Evolutionary conservation across 2,329 filamentous ascomycete species (phyloP).

Genomic region (Ustulina deusta): DNA sequence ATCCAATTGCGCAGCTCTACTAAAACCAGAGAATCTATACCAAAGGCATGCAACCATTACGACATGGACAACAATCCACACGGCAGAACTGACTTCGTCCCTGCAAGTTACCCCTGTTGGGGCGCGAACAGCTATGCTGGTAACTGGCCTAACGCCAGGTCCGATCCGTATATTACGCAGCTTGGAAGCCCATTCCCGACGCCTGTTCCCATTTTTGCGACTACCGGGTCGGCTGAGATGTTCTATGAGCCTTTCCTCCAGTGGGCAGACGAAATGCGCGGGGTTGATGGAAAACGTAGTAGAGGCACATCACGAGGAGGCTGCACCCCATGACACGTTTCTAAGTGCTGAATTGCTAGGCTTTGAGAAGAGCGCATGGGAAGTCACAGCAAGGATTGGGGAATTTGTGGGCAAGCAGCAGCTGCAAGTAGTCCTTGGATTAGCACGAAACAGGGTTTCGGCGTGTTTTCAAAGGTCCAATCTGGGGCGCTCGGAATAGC

Average conservation of each 20-base stretch:
- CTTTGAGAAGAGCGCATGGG: conserved; percentile 52
- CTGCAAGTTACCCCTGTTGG: conserved; percentile 55
- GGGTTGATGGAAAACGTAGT: conserved; percentile 43
- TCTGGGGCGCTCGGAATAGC: too few relatives aligned
- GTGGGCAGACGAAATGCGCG: conserved; percentile 65
- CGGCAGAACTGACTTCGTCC: conserved; percentile 55
- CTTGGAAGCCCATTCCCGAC: conserved; percentile 42
- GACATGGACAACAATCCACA: conserved; percentile 27
- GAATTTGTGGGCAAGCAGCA: conserved; percentile 31
- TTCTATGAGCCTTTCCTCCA: conserved; percentile 58
- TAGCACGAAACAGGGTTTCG: too few relatives aligned
- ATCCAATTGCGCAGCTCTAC: too few relatives aligned
- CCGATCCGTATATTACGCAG: conserved; percentile 52
- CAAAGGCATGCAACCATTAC: too few relatives aligned
- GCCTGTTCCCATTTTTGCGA: conserved; percentile 43
- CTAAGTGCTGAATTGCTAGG: conserved; percentile 55
- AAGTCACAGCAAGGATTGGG: conserved; percentile 37
- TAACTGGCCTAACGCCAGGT: conserved; percentile 22
- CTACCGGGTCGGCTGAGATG: conserved; percentile 42
- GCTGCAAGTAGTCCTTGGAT: neutral
- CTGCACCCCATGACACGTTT: conserved; percentile 60
- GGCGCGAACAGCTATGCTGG: conserved; percentile 53
- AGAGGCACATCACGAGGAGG: conserved; percentile 54
- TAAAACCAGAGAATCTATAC: too few relatives aligned
- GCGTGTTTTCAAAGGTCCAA: too few relatives aligned